Percentiles rank a stretch among this genome's conserved stretches.
Evolutionary conservation across 495 filamentous ascomycete genomes (phyloP).

Genomic region (Neurospora terricola): DNA sequence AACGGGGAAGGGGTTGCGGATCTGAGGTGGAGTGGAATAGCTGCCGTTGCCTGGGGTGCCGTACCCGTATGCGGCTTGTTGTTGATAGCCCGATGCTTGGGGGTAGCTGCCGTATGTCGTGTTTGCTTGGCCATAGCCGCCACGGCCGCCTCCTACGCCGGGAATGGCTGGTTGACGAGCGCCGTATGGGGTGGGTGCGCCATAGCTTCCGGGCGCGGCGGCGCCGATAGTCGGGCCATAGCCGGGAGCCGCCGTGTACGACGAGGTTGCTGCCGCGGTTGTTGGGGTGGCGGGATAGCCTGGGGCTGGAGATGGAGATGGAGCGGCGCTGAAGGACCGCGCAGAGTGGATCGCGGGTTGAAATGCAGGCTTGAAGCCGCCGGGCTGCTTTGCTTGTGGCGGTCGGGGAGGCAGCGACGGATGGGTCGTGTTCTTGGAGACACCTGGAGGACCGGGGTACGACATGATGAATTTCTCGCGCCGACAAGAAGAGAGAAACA

Average conservation of each 20-base stretch:
- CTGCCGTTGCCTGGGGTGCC: conserved; percentile 18
- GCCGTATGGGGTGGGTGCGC: conserved; percentile 25
- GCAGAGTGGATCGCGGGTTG: conserved; percentile 18
- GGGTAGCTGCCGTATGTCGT: conserved; percentile 35
- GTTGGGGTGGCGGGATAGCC: conserved; percentile 19
- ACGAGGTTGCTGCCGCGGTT: conserved; percentile 5
- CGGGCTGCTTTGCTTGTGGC: conserved; percentile 51
- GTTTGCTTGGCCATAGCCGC: conserved; percentile 22
- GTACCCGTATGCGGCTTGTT: conserved; percentile 24
- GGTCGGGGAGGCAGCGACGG: conserved; percentile 76
- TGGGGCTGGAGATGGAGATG: conserved; percentile 4
- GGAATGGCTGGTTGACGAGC: conserved; percentile 20
- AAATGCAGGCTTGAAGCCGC: conserved; percentile 53
- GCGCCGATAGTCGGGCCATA: conserved; percentile 15
- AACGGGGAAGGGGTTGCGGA: conserved; percentile 76
- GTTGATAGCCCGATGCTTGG: conserved; percentile 35
- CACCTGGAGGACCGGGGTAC: conserved; percentile 87
- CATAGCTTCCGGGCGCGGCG: conserved; percentile 27
- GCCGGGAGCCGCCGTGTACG: conserved; percentile 13
- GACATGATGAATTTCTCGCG: conserved; percentile 83
- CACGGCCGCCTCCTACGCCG: conserved; percentile 20
- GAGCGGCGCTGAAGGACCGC: conserved; percentile 12
- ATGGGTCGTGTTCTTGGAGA: conserved; percentile 44
- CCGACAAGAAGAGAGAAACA: conserved; percentile 13
- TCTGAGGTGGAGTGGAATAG: conserved; percentile 56